Evolutionary conservation across 768 basidiomycete genomes (phyloP), one percentile per base, ranked within the genome.

Genomic region (Gymnopilus dilepis): DNA sequence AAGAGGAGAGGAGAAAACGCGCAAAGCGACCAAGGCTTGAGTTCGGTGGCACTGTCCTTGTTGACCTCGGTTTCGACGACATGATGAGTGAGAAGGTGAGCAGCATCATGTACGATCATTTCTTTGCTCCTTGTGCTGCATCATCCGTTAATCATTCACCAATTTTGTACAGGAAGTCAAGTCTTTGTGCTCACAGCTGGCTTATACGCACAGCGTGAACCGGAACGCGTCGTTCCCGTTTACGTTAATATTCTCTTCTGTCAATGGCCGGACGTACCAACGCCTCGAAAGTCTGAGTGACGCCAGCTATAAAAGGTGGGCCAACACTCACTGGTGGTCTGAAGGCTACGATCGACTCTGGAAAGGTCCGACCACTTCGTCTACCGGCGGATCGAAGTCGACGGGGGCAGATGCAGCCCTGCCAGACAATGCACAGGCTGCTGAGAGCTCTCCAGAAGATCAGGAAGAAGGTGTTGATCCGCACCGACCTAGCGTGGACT

Each of bases 61-160:
- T 99, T 19, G 97, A 99, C 77, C 81, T 98, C 17, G 94, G 89
- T 8, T 98, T 97, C 73, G 96, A 99, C 72, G 86, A 95, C 43
- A 80, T 88, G 76, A 98, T 99, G 97, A 87, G 80, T 59, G 94
- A 97, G 63, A 94, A 95, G 80, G 95, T 96, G 74, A 66, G 88
- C 74, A 56, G 24, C 33, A 65, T 64, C 43, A 62, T 63, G 65
- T 67, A 69, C 58, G 67, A 55, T 43, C 21, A 21, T 65, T 56
- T 54, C 45, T 53, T 52, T 62, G 63, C 63, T 62, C 54, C 64
- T 53, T 70, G 48, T 34, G 21, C 41, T 43, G 59, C 54, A 33
- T 60, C 28, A 37, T 47, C 48, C 41, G 55, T 56, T 62, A 58
- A 56, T 54, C 21, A 47, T 48, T 13, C 53, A 38, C 22, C n/a